These are phyloP conservation scores for Huiozyma naganishii DNA, from an alignment of 805 yeast species.

Conservation along the genomic window DNA sequence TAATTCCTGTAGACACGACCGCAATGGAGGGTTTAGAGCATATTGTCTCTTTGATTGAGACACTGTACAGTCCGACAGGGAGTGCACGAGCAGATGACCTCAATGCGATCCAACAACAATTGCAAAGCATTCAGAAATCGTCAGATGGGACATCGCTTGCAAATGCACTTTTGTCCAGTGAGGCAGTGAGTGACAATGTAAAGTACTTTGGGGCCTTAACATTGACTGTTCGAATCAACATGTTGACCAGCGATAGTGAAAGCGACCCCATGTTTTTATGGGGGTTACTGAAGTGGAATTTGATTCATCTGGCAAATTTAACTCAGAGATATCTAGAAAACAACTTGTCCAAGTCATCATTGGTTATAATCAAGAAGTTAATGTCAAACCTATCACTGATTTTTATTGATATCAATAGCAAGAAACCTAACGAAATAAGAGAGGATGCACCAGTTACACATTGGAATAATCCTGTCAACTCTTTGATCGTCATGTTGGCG, in stretches of 20 bases:
- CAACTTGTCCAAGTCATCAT: slow-evolving; percentile 4
- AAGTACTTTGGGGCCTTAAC: slow-evolving; percentile 29
- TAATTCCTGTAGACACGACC: too few relatives aligned
- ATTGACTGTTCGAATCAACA: slow-evolving; percentile 25
- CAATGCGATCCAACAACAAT: slow-evolving; percentile 22
- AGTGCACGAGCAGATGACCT: slow-evolving; percentile 20
- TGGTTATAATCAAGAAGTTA: slow-evolving; percentile 22
- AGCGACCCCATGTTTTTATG: slow-evolving; percentile 11
- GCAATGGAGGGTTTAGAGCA: too few relatives aligned
- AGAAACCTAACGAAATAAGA: background rate
- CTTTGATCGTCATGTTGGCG: slow-evolving; percentile 10
- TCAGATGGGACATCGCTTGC: slow-evolving; percentile 22
- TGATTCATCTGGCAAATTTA: slow-evolving; percentile 14
- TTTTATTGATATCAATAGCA: slow-evolving; percentile 21
- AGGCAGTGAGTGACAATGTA: slow-evolving; percentile 17
- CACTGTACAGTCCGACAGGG: slow-evolving; percentile 19
- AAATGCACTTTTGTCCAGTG: slow-evolving; percentile 14
- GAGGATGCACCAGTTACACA: slow-evolving; percentile 2
- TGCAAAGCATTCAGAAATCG: slow-evolving; percentile 25
- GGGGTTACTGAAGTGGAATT: slow-evolving; percentile 18
- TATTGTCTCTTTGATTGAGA: too few relatives aligned
- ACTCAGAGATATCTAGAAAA: slow-evolving; percentile 3
- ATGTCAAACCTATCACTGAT: slow-evolving; percentile 28
- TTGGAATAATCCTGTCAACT: slow-evolving; percentile 28
- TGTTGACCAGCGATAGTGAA: slow-evolving; percentile 17